A percentile compares a stretch with the other conserved stretches of the same genome.
Conservation (phyloP, 208 protist genomes). For the Entamoeba moshkovskii region DNA sequence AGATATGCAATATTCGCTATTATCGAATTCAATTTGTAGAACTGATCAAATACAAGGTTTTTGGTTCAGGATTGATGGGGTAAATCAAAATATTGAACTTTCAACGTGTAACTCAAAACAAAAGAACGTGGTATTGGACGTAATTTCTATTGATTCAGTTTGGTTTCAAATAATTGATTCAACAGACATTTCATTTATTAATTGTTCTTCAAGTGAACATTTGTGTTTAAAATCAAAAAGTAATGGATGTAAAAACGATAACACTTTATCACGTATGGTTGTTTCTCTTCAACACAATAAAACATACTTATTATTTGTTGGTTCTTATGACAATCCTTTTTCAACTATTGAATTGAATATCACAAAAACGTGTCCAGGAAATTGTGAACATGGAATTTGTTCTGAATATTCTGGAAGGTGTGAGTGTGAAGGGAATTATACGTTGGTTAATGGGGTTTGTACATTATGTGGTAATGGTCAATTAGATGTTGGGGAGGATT, state of each 20-base stretch:
- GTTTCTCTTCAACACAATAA: background rate
- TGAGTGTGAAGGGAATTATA: background rate
- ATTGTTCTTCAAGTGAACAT: background rate
- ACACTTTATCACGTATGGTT: background rate
- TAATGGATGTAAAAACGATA: background rate
- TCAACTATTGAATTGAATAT: background rate
- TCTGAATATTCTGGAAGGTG: background rate
- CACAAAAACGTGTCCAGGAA: background rate
- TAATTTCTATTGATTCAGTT: background rate
- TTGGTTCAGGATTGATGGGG: background rate
- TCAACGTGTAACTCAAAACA: background rate
- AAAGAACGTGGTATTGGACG: background rate
- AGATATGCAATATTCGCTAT: background rate
- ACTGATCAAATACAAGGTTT: background rate
- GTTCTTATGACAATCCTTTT: background rate
- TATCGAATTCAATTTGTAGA: background rate
- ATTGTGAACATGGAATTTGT: background rate
- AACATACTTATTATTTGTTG: background rate
- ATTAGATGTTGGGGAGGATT: background rate
- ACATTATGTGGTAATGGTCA: background rate
- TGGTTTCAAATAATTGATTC: background rate
- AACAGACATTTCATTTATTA: background rate
- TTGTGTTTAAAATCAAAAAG: background rate
- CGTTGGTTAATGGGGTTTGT: background rate
- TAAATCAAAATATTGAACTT: background rate